Evolutionary conservation across 192 early-diverging fungal genomes (phyloP).

Genomic region (Coemansia asiatica): DNA sequence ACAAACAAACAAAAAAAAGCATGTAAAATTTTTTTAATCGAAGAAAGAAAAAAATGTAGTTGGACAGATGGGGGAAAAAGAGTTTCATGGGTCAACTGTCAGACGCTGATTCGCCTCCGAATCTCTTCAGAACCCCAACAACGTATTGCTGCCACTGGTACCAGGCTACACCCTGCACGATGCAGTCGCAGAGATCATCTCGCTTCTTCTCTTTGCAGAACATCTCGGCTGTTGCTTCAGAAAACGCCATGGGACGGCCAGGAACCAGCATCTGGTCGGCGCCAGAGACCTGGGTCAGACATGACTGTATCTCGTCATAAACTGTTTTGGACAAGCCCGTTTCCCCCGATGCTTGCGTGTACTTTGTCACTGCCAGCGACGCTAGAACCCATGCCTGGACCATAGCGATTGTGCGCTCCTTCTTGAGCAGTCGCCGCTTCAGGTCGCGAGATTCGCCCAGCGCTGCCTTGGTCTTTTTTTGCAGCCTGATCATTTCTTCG

Average conservation of each 20-base stretch:
- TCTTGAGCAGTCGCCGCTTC: slow-evolving; percentile 45
- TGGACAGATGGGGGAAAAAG: background rate
- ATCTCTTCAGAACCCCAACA: slow-evolving; percentile 16
- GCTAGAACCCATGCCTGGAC: slow-evolving; percentile 46
- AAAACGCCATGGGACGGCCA: slow-evolving; percentile 20
- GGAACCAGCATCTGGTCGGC: slow-evolving; percentile 13
- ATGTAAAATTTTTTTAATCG: background rate
- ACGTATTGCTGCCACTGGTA: slow-evolving; percentile 44
- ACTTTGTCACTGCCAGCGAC: slow-evolving; percentile 4
- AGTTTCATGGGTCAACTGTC: background rate
- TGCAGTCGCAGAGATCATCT: slow-evolving; percentile 54
- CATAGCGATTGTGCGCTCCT: slow-evolving; percentile 45
- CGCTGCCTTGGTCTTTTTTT: slow-evolving; percentile 9
- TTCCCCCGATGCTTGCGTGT: background rate
- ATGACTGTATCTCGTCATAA: background rate
- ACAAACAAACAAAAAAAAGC: background rate
- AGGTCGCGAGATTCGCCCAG: slow-evolving; percentile 33
- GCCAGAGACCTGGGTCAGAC: background rate
- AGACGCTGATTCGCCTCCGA: slow-evolving; percentile 15
- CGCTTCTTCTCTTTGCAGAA: slow-evolving; percentile 45
- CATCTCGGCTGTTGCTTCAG: slow-evolving; percentile 21
- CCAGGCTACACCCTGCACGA: slow-evolving; percentile 51
- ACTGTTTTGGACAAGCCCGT: background rate
- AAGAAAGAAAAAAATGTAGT: background rate
- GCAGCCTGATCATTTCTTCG: slow-evolving; percentile 11